A percentile compares a stretch with the other conserved stretches of the same genome.
phyloP scores from a whole-genome alignment of 805 yeast species.

The Kregervanrija pseudodelftensis region DNA sequence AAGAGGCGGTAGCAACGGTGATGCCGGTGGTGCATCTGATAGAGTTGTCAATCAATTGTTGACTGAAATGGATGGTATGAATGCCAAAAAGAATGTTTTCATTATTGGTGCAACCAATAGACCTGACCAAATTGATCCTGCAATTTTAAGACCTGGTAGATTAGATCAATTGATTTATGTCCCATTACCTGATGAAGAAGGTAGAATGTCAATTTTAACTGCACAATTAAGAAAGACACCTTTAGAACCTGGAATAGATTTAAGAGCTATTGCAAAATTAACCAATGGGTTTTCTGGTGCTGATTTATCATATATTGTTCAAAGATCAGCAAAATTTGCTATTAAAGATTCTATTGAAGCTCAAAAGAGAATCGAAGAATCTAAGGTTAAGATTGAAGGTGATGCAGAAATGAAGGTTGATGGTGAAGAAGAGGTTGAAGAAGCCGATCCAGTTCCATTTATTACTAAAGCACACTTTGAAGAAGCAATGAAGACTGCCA shows the following conservation, averaged over 20 bases:
- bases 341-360: conserved; percentile 97
- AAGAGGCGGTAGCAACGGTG: conserved; percentile 87
- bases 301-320: conserved; percentile 92
- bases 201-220: conserved; percentile 83
- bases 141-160: conserved; percentile 97
- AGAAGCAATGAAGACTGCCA: conserved; percentile 99
- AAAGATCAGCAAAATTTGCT: conserved; percentile 98
- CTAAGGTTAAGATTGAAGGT: conserved; percentile 44
- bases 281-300: conserved; percentile 99
- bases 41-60: conserved; percentile 92
- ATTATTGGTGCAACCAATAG: conserved; percentile 99
- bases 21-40: conserved; percentile 96
- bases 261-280: conserved; percentile 81
- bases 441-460: conserved; percentile 91
- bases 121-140: conserved; percentile 99
- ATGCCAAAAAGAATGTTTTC: conserved; percentile 96
- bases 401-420: conserved; percentile 32
- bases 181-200: conserved; percentile 94
- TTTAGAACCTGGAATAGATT: conserved; percentile 91
- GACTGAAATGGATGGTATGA: conserved; percentile 99
- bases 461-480: conserved; percentile 92
- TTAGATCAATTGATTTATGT: conserved; percentile 97
- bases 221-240: conserved; percentile 99
- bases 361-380: conserved; percentile 39
- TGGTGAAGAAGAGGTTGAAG: conserved; percentile 50